Evolutionary conservation across 345 rosid genomes (phyloP), one percentile per base, ranked within the genome.

Genomic region (Anastatica hierochuntica): DNA sequence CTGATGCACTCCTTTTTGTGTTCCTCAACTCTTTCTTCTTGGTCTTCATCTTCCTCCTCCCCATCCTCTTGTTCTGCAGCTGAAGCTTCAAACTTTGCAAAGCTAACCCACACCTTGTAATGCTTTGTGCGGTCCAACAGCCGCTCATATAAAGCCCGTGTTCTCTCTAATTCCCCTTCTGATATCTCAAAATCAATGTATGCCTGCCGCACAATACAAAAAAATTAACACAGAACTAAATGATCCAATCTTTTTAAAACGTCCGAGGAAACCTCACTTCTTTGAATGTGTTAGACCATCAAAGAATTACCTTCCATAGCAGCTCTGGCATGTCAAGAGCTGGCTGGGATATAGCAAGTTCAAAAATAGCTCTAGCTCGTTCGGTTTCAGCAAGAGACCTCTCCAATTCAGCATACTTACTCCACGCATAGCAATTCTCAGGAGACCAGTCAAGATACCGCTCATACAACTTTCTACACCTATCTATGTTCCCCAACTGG

Each of bases 361-460:
- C 53, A 29, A 48, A 16, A 2, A 48, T 48, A 16, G 53, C 26
- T 48, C 53, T 17, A 16, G 38, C 53, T 15, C 53, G 53, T 30
- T 48, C 53, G 2, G 24, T 30, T 34, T 48, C 38, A 30, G 39
- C 37, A 16, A 48, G 38, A 48, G 39, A 48, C 14, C 15, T 30
- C 15, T 48, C 53, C 13, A 48, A 12, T 9, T 48, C 53, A 3
- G 53, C 14, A 1, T 48, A 48, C 9, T 30, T 48, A 10, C 23
- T 29, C 53, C 39, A 48, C 3, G 53, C 53, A 31, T 48, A 30
- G 38, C 38, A 48, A 7, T 30, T 48, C 53, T 48, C 53, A 16
- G 53, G 39, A 48, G 53, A 30, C 39, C 53, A 48, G 8, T 48
- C 53, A 6, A 48, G 53, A 12, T 48, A 48, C 20, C 53, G 38